These are phyloP conservation scores for Trichocladium antarcticum DNA, from an alignment of 495 filamentous ascomycete genomes.

Conservation along the genomic window DNA sequence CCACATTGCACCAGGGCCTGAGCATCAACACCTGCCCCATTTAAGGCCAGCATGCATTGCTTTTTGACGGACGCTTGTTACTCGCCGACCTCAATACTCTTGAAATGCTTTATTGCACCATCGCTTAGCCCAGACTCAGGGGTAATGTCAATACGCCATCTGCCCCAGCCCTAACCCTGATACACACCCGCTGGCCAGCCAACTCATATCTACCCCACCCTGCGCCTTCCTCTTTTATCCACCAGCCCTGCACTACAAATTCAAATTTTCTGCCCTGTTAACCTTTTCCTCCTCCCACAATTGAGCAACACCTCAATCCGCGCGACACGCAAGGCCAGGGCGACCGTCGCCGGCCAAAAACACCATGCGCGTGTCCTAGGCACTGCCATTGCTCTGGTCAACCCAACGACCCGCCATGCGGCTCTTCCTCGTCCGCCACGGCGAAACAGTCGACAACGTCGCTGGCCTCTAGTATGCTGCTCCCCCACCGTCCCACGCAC, in stretches of 20 bases:
- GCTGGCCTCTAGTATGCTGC: slow-evolving; percentile 55
- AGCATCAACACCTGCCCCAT: too few species aligned
- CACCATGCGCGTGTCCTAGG: neutral
- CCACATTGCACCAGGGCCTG: too few species aligned
- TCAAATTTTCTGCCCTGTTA: neutral
- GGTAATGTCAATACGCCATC: too few species aligned
- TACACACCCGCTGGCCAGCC: neutral
- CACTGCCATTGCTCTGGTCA: neutral
- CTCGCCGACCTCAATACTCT: too few species aligned
- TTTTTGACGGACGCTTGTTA: too few species aligned
- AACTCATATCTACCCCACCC: neutral
- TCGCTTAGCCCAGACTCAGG: too few species aligned
- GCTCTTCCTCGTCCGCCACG: slow-evolving; percentile 72
- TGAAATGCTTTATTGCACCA: too few species aligned
- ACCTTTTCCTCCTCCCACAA: neutral
- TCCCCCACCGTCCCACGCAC: neutral
- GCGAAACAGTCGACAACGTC: slow-evolving; percentile 81
- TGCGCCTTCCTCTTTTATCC: neutral
- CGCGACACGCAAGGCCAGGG: neutral
- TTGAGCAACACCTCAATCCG: neutral
- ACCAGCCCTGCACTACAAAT: slow-evolving; percentile 1
- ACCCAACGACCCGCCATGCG: slow-evolving; percentile 38
- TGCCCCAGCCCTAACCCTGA: neutral
- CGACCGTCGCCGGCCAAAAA: neutral
- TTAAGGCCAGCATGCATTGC: too few species aligned